Base-by-base conservation (phyloP, 768 basidiomycete genomes). In the Lyophyllum shimeji region DNA sequence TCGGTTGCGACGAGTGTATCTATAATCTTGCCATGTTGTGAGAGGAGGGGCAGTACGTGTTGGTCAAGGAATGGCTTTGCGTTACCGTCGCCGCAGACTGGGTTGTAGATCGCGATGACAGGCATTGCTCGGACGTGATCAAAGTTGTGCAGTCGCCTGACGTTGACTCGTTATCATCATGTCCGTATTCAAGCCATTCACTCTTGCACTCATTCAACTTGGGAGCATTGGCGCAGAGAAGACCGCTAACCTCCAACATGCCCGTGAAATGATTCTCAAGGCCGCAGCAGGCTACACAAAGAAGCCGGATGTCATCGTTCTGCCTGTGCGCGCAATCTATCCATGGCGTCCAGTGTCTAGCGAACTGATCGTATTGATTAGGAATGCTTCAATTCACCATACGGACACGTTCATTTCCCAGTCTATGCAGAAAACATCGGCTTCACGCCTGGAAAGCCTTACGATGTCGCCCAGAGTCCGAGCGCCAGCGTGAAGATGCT, bases 301-400 rank as follows among this genome's bases (percentile, higher is more conserved):
- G 57, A 92, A 86, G 71, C 88, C 91, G 15, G 83, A 91, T 65
- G 63, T 95, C 12, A 83, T 97, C 55, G 93, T 96, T 4, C 76
- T 97, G 21, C 94, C 94, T 1, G 93, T 93, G 37, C 33, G 18
- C 40, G 33, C 25, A 25, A 34, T 18, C 45, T 27, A 45, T 52
- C 31, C 27, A 51, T 44, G n/a, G n/a, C n/a, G n/a, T n/a, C n/a
- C 57, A 45, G 17, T n/a, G 40, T 33, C 40, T 46, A 23, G 23
- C n/a, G 33, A 18, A 52, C 29, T 55, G 29, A 47, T 53, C 37
- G 34, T 49, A 34, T 49, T 31, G 12, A 29, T 24, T 5, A 92
- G 92, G 93, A 91, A 82, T 93, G 85, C 70, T 95, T 93, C 71
- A 91, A 93, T 66, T 92, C 89, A 3, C 90, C 90, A 0, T 93